phyloP scores from a whole-genome alignment of 2,329 filamentous ascomycete genomes.

The Neophaeococcomyces mojaviensis region DNA sequence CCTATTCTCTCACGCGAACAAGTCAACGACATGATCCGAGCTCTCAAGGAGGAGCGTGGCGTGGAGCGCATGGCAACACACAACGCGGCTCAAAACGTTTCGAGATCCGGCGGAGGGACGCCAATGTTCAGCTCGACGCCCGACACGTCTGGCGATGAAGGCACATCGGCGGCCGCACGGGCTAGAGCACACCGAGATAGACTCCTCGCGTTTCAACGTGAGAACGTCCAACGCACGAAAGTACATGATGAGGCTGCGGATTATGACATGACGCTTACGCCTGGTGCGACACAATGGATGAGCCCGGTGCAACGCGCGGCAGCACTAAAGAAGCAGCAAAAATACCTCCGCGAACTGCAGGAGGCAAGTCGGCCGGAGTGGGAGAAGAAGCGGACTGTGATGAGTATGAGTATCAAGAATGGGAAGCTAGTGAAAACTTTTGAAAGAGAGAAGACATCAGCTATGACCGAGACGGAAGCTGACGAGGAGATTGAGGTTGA shows the following conservation, averaged over 20 bases:
- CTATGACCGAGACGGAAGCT: constrained; percentile 14
- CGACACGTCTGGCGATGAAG: constrained; percentile 20
- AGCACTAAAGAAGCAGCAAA: constrained; percentile 80
- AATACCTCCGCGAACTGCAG: constrained; percentile 73
- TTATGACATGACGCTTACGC: constrained; percentile 52
- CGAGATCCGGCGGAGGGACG: constrained; percentile 31
- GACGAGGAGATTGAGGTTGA: constrained; percentile 20
- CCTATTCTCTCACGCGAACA: constrained; percentile 66
- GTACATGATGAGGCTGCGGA: constrained; percentile 80
- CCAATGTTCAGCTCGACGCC: constrained; percentile 28
- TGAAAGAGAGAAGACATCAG: constrained; percentile 24
- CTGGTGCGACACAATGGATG: constrained; percentile 70
- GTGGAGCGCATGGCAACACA: constrained; percentile 78
- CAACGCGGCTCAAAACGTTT: constrained; percentile 54
- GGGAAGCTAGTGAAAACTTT: constrained; percentile 61
- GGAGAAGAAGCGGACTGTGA: constrained; percentile 76
- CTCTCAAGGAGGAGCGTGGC: constrained; percentile 77
- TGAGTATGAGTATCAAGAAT: constrained; percentile 74
- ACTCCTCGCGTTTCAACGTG: constrained; percentile 71
- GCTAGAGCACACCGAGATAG: constrained; percentile 67
- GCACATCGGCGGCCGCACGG: constrained; percentile 26
- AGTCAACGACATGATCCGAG: constrained; percentile 75
- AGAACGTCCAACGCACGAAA: constrained; percentile 75
- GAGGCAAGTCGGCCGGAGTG: constrained; percentile 80
- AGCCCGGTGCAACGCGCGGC: constrained; percentile 72